Percentiles rank a stretch among this genome's conserved stretches.
Conservation (phyloP, 2,329 filamentous ascomycete species). For the Penicillium aurantiogriseum region DNA sequence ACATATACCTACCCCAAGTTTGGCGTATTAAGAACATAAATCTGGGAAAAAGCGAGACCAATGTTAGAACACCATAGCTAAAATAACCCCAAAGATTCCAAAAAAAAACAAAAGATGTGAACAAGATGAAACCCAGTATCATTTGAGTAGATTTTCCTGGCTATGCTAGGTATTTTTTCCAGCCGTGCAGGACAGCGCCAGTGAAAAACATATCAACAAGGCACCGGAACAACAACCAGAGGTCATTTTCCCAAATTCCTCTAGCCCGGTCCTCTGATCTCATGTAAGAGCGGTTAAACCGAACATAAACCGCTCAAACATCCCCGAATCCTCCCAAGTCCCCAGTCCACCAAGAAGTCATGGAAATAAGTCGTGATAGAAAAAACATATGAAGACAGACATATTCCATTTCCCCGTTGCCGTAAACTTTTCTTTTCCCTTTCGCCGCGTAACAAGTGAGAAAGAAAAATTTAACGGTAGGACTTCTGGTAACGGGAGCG, state of each 20-base stretch:
- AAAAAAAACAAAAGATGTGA: conserved; percentile 14
- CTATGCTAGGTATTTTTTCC: conserved; percentile 32
- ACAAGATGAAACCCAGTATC: conserved; percentile 31
- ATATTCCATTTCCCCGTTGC: conserved; percentile 22
- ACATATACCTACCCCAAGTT: neutral
- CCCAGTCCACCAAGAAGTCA: conserved; percentile 27
- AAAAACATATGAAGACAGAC: conserved; percentile 20
- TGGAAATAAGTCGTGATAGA: conserved; percentile 28
- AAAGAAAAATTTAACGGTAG: conserved; percentile 73
- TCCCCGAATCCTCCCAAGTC: conserved; percentile 23
- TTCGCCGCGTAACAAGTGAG: conserved; percentile 38
- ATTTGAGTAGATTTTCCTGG: conserved; percentile 37
- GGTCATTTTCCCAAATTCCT: conserved; percentile 16
- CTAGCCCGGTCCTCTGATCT: conserved; percentile 23
- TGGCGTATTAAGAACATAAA: neutral
- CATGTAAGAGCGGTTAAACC: conserved; percentile 15
- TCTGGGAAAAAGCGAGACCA: neutral
- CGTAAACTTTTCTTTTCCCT: conserved; percentile 54
- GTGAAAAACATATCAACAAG: conserved; percentile 27
- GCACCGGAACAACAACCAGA: conserved; percentile 25
- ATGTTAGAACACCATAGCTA: neutral
- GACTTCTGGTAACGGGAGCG: conserved; percentile 98
- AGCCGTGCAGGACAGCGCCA: conserved; percentile 28
- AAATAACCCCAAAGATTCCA: neutral
- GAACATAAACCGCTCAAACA: conserved; percentile 21